Evolutionary conservation across 108 stramenopile species (phyloP), one percentile per base, ranked within the genome.

Genomic region (Nitzschia sp.): DNA sequence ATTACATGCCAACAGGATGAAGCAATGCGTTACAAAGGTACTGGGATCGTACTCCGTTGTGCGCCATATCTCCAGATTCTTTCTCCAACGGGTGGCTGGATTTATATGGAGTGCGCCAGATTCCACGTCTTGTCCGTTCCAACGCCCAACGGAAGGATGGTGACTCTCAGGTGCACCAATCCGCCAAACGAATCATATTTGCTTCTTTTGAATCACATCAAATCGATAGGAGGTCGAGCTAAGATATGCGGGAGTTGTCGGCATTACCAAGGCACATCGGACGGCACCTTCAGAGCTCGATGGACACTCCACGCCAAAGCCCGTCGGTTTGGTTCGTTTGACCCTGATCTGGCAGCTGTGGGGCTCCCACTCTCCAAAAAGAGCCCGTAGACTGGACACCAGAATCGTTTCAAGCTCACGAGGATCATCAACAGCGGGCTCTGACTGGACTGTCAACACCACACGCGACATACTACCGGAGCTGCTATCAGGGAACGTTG

Each of bases 361-460:
- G 26, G 49, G 48, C 31, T 82, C 76, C 0, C 74, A 60, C 1
- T 70, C 73, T 2, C 82, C 82, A 56, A 68, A 82, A 29, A 82
- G 46, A 2, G 53, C 64, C 28, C 75, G 82, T n/a, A 82, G 26
- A 48, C 76, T 77, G 2, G 65, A 46, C 8, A 48, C 34, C 8
- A 82, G 59, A 31, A 82, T 74, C 5, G 82, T 82, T 23, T 55
- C 8, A 24, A 82, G 26, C 53, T 82, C 82, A 32, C 68, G 46
- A 3, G 75, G 67, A 75, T 82, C 81, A 32, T 58, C 26, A n/a
- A 73, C 28, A 18, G 9, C 30, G 17, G 72, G 72, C 25, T 34
- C 45, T 29, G 54, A 53, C 45, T 33, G 55, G 1, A 73, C 28
- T 31, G n/a, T 34, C 3, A n/a, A n/a, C n/a, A n/a, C n/a, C n/a